Evolutionary conservation across 345 rosid genomes (phyloP).

Genomic region (Brassica rapa): DNA sequence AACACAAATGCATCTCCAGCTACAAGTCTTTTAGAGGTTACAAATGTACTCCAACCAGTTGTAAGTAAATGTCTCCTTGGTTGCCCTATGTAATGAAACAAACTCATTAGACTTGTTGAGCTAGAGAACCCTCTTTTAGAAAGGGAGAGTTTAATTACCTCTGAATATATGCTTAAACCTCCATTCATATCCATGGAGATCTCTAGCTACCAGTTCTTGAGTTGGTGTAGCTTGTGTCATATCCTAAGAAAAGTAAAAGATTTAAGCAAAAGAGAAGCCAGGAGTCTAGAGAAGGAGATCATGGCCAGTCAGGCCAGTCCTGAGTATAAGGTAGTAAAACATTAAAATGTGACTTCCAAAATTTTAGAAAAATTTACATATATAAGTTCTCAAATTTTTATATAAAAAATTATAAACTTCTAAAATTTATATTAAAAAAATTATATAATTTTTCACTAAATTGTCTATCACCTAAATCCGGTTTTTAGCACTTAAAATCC

Average conservation of each 20-base stretch:
- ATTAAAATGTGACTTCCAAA: not conserved
- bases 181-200: conserved; percentile 81
- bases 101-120: not conserved
- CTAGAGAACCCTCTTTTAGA: conserved; percentile 2
- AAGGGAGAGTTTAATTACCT: conserved; percentile 46
- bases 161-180: conserved; percentile 76
- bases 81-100: conserved; percentile 48
- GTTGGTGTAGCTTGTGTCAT: conserved; percentile 60
- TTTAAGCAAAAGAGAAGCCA: not conserved
- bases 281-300: not conserved
- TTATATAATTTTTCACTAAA: not conserved
- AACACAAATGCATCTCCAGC: conserved; percentile 81
- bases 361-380: not conserved
- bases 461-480: not conserved
- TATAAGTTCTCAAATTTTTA: too few relatives aligned
- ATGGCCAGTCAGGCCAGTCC: not conserved
- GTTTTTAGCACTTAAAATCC: too few relatives aligned
- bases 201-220: conserved; percentile 71
- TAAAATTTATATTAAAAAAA: too few relatives aligned
- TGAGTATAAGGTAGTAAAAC: not conserved
- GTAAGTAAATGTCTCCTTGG: conserved; percentile 81
- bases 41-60: conserved; percentile 84
- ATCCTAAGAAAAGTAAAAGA: conserved; percentile 38
- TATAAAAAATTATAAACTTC: too few relatives aligned
- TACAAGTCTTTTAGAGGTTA: conserved; percentile 65